phyloP scores from a whole-genome alignment of 768 basidiomycete genomes.

The Tylopilus sp. region DNA sequence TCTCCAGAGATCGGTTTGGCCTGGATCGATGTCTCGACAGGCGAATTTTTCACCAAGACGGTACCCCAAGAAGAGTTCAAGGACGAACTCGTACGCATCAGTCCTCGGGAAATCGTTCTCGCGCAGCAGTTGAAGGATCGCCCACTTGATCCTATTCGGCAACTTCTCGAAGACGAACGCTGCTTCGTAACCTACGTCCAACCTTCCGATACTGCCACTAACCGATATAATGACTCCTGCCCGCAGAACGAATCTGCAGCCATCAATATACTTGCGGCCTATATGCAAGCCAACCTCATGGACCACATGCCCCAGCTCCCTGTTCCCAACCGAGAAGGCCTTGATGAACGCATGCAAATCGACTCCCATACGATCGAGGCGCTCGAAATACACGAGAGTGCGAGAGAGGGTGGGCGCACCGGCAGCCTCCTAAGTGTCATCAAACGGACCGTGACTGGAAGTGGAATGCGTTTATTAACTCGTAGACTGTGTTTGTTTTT shows the following conservation, averaged over 20 bases:
- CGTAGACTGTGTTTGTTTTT: conserved; percentile 70
- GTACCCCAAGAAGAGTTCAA: conserved; percentile 53
- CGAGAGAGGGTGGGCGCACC: conserved; percentile 65
- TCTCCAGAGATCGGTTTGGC: conserved; percentile 59
- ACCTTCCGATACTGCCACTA: neutral
- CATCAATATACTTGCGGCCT: conserved; percentile 58
- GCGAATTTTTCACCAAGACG: conserved; percentile 82
- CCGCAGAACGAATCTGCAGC: conserved; percentile 50
- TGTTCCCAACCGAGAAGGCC: conserved; percentile 53
- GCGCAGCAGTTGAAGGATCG: conserved; percentile 36
- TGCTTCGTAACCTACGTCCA: conserved; percentile 51
- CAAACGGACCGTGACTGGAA: conserved; percentile 72
- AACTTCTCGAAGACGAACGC: conserved; percentile 51
- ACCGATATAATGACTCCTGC: conserved; percentile 8
- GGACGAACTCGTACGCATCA: conserved; percentile 80
- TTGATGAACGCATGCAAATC: conserved; percentile 72
- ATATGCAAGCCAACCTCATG: conserved; percentile 63
- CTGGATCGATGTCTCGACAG: conserved; percentile 94
- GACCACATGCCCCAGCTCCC: conserved; percentile 73
- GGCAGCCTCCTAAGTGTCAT: conserved; percentile 75
- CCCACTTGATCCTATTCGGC: conserved; percentile 44
- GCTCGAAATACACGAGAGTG: conserved; percentile 78
- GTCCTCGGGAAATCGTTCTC: conserved; percentile 81
- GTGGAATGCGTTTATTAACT: conserved; percentile 71
- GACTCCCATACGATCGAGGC: conserved; percentile 86